Conservation (phyloP, 305 asterid genomes). For the Caryopteris hybrid region DNA sequence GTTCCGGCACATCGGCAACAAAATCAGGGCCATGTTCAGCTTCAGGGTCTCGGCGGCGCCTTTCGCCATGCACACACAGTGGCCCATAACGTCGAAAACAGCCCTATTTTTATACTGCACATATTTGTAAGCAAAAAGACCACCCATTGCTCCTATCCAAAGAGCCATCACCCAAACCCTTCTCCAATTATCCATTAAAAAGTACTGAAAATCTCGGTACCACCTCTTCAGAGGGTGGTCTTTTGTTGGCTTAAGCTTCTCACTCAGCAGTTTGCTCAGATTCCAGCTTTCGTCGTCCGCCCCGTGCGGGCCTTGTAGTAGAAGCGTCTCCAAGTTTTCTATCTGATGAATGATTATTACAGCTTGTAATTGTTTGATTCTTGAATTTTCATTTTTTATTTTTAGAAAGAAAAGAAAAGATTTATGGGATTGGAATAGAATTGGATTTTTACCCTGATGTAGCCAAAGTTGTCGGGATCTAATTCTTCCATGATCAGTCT, state of each 20-base stretch:
- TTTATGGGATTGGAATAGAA: background rate
- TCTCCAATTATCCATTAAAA: constrained; percentile 58
- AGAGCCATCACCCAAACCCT: constrained; percentile 67
- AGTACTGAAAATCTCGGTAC: constrained; percentile 45
- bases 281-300: constrained; percentile 56
- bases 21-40: constrained; percentile 63
- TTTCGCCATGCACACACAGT: constrained; percentile 77
- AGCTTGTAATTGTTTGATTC: too few species aligned
- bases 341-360: too few species aligned
- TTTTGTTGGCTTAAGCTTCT: constrained; percentile 50
- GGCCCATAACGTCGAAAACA: constrained; percentile 62
- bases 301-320: constrained; percentile 77
- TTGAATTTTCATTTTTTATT: too few species aligned
- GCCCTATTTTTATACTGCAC: constrained; percentile 47
- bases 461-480: constrained; percentile 71
- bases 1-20: constrained; percentile 80
- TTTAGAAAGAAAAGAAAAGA: too few species aligned
- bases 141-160: constrained; percentile 65
- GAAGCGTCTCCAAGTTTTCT: constrained; percentile 75
- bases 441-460: constrained; percentile 64
- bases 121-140: constrained; percentile 60
- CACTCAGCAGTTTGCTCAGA: constrained; percentile 64
- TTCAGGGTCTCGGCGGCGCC: constrained; percentile 88
- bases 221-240: constrained; percentile 36
- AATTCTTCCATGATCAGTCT: constrained; percentile 92